Base-by-base conservation (phyloP, 208 protist species). In the Naegleria lovaniensis region DNA sequence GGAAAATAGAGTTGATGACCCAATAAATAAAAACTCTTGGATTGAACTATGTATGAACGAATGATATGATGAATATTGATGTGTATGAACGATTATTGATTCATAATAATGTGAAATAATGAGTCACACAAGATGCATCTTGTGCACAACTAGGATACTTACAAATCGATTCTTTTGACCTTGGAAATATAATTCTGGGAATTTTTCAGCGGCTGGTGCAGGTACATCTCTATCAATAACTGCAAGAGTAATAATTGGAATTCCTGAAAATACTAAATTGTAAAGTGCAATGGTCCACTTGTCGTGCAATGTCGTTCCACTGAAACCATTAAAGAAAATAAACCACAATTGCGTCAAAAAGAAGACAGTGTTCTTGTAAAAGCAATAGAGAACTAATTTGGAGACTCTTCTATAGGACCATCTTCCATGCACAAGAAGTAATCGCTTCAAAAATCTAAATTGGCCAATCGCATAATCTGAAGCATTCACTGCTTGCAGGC, bases 201-300 rank as follows among this genome's bases (percentile, higher is more conserved):
- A 91, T 38, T 93, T 11, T 19, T 91, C 39, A 0, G 83, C 41
- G 6, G 89, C n/a, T 40, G 29, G 0, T 25, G 39, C 22, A 25
- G n/a, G 11, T n/a, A 96, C 59, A 91, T 96, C 96, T 90, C 95
- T 91, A 84, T 98, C 96, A 25, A 96, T 94, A n/a, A 96, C 85
- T 58, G 93, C 95, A 85, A 95, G 83, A 58, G 93, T 52, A 29
- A 97, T 79, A 59, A 97, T 95, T 29, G 96, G 96, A 38, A 96
- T 33, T 43, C 92, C 86, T 5, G 96, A 96, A 91, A 96, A 97
- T 39, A 96, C n/a, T 1, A 96, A 91, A 90, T 98, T 98, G 92
- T 94, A 97, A 5, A 83, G 7, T 13, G 86, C 33, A 11, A 91
- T 22, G 6, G 48, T 89, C 43, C 43, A 67, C 3, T 67, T 67